A percentile compares a stretch with the other conserved stretches of the same genome.
Evolutionary conservation across 176 grass and related monocot genomes (phyloP).

Genomic region (Aegilops bicornis): DNA sequence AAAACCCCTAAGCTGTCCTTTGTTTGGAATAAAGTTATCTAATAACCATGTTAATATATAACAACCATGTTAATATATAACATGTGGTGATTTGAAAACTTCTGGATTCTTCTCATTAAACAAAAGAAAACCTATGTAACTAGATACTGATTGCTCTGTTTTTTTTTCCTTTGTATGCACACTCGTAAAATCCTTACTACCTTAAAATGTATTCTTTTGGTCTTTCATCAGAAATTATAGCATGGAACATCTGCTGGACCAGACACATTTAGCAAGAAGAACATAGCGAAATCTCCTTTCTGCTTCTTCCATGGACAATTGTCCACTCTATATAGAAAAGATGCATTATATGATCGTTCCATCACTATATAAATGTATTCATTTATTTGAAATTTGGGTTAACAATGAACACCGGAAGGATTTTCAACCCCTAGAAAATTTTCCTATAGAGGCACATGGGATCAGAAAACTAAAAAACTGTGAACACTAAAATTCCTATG

Average conservation of each 20-base stretch:
- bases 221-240: not conserved
- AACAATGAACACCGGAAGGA: no score
- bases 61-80: no score
- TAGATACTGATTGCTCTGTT: not conserved
- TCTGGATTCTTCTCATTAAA: not conserved
- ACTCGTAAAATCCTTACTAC: conserved; percentile 17
- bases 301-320: not conserved
- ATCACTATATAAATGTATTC: not conserved
- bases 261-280: not conserved
- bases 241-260: not conserved
- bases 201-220: conserved; percentile 16
- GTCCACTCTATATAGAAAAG: not conserved
- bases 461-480: not conserved
- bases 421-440: not conserved
- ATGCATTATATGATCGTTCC: not conserved
- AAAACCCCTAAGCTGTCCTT: not conserved
- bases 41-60: not conserved
- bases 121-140: not conserved
- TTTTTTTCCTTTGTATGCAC: not conserved
- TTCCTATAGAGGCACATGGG: not conserved
- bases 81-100: no score
- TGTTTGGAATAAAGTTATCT: not conserved
- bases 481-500: not conserved
- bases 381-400: not conserved
- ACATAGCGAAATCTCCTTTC: not conserved